Evolutionary conservation across 2,329 filamentous ascomycete species (phyloP).

Genomic region (Magnaporthiopsis incrustans): DNA sequence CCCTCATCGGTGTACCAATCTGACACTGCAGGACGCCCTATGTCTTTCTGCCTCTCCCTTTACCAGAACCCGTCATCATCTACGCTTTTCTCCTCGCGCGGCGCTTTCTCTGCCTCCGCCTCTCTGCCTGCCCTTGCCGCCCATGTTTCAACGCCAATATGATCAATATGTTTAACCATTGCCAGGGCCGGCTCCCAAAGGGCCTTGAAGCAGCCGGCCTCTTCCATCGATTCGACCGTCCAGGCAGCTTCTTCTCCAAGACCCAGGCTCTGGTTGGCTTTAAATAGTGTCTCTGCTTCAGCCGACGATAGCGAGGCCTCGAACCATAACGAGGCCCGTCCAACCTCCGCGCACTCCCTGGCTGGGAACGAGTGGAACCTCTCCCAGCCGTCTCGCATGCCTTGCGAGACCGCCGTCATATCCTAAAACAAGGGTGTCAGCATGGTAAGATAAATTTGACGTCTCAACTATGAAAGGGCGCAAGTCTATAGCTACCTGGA

Average conservation of each 20-base stretch:
- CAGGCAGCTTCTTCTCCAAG: constrained; percentile 19
- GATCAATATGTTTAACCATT: constrained; percentile 22
- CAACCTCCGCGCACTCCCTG: constrained; percentile 1
- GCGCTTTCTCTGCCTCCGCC: neutral
- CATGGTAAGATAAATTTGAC: too few relatives aligned
- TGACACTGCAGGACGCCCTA: too few relatives aligned
- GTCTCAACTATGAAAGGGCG: too few relatives aligned
- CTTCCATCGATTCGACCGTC: constrained; percentile 12
- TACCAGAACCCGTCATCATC: neutral
- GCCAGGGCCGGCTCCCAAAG: constrained; percentile 19
- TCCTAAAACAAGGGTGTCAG: neutral
- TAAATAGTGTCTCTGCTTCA: constrained; percentile 16
- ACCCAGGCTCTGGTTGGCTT: constrained; percentile 17
- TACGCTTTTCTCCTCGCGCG: neutral
- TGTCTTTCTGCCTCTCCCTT: neutral
- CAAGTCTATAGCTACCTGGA: constrained; percentile 1
- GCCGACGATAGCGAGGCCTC: constrained; percentile 21
- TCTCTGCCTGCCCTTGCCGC: neutral
- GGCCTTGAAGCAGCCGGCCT: constrained; percentile 14
- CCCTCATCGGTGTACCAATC: too few relatives aligned
- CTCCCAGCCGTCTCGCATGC: constrained; percentile 1
- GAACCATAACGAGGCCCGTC: constrained; percentile 19
- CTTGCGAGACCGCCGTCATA: neutral
- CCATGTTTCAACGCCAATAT: constrained; percentile 20
- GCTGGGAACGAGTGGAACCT: constrained; percentile 8